phyloP scores from a whole-genome alignment of 2,329 filamentous ascomycete genomes.

The Zelopaecilomyces penicillatus region DNA sequence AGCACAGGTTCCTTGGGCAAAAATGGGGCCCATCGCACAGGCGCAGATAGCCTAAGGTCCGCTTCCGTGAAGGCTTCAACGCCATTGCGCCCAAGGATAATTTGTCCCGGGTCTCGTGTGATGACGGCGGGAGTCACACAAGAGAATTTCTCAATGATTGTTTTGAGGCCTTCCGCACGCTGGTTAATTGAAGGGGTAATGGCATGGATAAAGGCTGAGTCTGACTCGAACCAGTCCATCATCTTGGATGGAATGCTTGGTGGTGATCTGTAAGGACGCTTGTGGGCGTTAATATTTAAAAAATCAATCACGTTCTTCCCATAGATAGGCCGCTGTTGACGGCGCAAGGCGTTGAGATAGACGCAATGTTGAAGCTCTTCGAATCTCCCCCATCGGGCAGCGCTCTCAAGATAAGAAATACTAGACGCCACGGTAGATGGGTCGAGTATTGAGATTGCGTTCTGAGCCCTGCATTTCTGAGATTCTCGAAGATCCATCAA shows the following conservation, averaged over 20 bases:
- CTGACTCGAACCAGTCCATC: constrained; percentile 67
- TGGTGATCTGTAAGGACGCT: constrained; percentile 50
- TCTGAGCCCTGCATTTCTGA: constrained; percentile 55
- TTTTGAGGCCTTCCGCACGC: constrained; percentile 64
- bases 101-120: constrained; percentile 63
- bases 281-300: constrained; percentile 55
- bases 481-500: constrained; percentile 64
- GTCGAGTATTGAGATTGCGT: constrained; percentile 47
- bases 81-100: constrained; percentile 55
- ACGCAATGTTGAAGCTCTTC: constrained; percentile 74
- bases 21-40: constrained; percentile 46
- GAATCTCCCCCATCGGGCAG: constrained; percentile 58
- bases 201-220: constrained; percentile 52
- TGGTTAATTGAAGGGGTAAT: constrained; percentile 69
- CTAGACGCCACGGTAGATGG: constrained; percentile 61
- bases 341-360: constrained; percentile 71
- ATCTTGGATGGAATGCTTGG: constrained; percentile 54
- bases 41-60: constrained; percentile 50
- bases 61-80: constrained; percentile 48
- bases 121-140: constrained; percentile 88
- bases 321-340: constrained; percentile 73
- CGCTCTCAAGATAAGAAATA: constrained; percentile 64
- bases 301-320: constrained; percentile 70
- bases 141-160: constrained; percentile 75
- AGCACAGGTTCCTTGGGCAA: constrained; percentile 46